A percentile compares a stretch with the other conserved stretches of the same genome.
These are phyloP conservation scores for Tuber borchii DNA, from an alignment of 495 filamentous ascomycete genomes.

Conservation along the genomic window DNA sequence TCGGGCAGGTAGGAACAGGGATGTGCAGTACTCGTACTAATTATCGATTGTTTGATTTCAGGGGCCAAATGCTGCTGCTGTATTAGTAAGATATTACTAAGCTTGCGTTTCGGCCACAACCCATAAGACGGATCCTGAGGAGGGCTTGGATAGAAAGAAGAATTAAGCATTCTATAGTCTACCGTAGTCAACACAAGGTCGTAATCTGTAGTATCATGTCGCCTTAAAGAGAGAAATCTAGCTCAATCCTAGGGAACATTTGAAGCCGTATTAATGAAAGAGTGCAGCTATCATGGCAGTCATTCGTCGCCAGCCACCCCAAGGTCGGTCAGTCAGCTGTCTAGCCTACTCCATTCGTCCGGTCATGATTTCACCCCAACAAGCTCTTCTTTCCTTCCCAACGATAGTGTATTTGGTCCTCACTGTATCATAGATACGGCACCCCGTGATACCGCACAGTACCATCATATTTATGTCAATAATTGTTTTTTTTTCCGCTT, in stretches of 20 bases:
- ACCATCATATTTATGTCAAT: not conserved
- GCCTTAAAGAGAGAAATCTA: not conserved
- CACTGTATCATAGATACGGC: not conserved
- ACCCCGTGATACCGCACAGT: not conserved
- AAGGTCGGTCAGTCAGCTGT: not conserved
- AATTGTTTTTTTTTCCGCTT: conserved; percentile 24
- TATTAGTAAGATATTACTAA: not conserved
- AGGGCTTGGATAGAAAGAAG: not conserved
- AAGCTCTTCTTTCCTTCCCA: not conserved
- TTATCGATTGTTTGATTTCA: not conserved
- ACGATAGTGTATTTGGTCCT: not conserved
- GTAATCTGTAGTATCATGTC: not conserved
- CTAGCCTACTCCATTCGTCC: not conserved
- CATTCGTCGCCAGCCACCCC: not conserved
- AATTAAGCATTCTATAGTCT: not conserved
- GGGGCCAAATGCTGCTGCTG: not conserved
- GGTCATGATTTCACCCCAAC: not conserved
- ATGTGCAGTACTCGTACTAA: no score
- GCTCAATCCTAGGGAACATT: not conserved
- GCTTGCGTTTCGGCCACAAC: not conserved
- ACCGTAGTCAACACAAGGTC: not conserved
- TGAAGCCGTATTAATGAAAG: not conserved
- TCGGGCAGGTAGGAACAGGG: not conserved
- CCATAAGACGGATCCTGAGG: not conserved
- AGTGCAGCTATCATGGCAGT: not conserved